Conservation (phyloP, 148 eudicot species). For the Talinum fruticosum region DNA sequence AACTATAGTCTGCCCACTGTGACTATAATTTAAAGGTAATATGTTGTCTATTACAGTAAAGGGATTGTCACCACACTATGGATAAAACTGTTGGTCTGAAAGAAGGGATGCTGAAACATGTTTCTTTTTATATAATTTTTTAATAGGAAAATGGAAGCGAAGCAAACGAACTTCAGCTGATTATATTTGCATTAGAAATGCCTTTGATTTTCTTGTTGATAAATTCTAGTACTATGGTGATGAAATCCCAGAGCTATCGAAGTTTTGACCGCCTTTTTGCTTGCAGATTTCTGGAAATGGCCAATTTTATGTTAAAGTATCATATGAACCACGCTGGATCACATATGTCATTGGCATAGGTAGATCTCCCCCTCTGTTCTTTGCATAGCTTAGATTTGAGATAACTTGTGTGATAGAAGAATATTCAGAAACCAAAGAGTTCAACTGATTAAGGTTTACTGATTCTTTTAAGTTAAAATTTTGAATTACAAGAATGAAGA, state of each 20-base stretch:
- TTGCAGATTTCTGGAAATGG: conserved; percentile 43
- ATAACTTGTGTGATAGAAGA: neutral
- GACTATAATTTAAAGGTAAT: too few species aligned
- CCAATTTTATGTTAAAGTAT: conserved; percentile 46
- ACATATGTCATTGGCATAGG: conserved; percentile 70
- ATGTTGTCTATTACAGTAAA: neutral
- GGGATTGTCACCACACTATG: neutral
- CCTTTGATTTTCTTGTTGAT: neutral
- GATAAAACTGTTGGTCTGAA: neutral
- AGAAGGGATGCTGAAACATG: neutral
- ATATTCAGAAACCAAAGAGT: neutral
- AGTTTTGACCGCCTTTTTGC: neutral
- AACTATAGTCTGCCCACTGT: too few species aligned
- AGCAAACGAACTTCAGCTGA: neutral
- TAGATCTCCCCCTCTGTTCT: conserved; percentile 17
- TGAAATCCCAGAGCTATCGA: neutral
- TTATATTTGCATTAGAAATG: neutral
- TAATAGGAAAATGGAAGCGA: neutral
- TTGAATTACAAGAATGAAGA: neutral
- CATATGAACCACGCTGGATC: conserved; percentile 79
- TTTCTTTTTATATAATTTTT: neutral
- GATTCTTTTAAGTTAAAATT: neutral
- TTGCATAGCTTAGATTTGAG: neutral
- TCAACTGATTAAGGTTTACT: neutral
- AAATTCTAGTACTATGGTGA: neutral